Evolutionary conservation across 2,329 filamentous ascomycete species (phyloP), one percentile per base, ranked within the genome.

Genomic region (Tolypocladium nubicola): DNA sequence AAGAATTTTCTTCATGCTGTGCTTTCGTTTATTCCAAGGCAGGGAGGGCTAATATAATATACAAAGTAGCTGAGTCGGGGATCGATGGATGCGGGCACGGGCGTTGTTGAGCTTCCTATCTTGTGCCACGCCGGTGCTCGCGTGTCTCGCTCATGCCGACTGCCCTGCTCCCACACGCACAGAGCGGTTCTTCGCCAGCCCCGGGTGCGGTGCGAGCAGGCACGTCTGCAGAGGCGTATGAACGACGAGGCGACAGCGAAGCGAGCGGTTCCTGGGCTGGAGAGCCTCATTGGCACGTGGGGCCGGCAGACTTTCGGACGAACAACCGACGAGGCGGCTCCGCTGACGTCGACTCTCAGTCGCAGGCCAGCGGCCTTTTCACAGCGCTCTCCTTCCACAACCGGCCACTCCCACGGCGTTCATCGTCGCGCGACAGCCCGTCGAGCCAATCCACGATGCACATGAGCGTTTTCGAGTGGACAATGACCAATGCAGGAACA

Each of bases 401-500:
- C 7, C 10, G 21, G 4, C 23, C n/a, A 9, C 43, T 30, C 43
- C 30, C 30, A 47, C 16, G 26, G 23, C 23, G 4, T 35, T 35
- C 30, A 16, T 33, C 47, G 47, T n/a, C 23, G 23, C 13, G 45
- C 45, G 7, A 47, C 45, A 47, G 13, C 6, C 9, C 4, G 21
- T 26, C 41, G 14, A 9, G 26, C 14, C 45, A 4, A 33, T 14
- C 26, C 47, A 37, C 30, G 19, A 52, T 6, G 26, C 26, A 30
- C 26, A 52, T 4, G 47, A 50, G 47, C 6, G 10, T 16, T 39
- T 41, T 41, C 37, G 38, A 26, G 9, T 19, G 52, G 33, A 52
- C 52, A 52, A 37, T 38, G 37, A 53, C n/a, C 23, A 23, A 58
- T 62, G 66, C 66, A 70, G 67, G 67, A 66, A 68, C 66, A 63